Conservation (phyloP, 202 grass and related monocot genomes). For the Dendrocalamus latiflorus region DNA sequence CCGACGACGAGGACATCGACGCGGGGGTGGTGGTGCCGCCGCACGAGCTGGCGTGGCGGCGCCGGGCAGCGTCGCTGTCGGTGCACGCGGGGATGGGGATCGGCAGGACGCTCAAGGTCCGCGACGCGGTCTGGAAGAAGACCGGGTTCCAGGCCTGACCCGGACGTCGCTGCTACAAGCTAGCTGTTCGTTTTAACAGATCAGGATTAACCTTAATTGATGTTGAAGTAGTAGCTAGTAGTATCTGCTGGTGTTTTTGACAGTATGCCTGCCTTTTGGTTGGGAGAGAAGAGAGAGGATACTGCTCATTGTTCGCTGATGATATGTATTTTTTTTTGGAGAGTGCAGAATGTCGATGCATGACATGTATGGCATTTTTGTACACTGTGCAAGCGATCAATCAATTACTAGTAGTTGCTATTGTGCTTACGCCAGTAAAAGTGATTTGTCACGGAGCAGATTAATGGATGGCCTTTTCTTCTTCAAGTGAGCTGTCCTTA, state of each 20-base stretch:
- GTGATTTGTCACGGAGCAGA: not conserved
- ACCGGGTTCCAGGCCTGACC: conserved; percentile 79
- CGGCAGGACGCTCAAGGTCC: conserved; percentile 82
- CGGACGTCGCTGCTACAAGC: not conserved
- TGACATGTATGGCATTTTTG: not conserved
- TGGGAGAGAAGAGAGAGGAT: not conserved
- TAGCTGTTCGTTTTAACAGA: conserved; percentile 8
- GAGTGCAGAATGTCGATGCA: not conserved
- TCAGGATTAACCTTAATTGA: not conserved
- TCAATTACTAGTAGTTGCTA: not conserved
- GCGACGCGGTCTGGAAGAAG: conserved; percentile 84
- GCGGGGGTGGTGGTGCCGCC: conserved; percentile 42
- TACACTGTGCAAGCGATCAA: not conserved
- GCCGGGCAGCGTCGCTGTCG: conserved; percentile 59
- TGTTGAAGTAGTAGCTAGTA: not conserved
- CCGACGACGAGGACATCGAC: conserved; percentile 35
- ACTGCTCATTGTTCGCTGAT: not conserved
- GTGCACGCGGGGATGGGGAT: conserved; percentile 44
- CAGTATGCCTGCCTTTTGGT: not conserved
- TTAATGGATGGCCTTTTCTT: not conserved
- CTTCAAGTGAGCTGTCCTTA: not conserved
- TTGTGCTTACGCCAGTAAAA: not conserved
- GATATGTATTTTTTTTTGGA: not conserved
- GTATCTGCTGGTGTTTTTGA: not conserved
- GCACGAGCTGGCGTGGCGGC: conserved; percentile 63